A percentile compares a stretch with the other conserved stretches of the same genome.
Conservation (phyloP, 768 basidiomycete species). For the Leccinum olivaceopallidum region DNA sequence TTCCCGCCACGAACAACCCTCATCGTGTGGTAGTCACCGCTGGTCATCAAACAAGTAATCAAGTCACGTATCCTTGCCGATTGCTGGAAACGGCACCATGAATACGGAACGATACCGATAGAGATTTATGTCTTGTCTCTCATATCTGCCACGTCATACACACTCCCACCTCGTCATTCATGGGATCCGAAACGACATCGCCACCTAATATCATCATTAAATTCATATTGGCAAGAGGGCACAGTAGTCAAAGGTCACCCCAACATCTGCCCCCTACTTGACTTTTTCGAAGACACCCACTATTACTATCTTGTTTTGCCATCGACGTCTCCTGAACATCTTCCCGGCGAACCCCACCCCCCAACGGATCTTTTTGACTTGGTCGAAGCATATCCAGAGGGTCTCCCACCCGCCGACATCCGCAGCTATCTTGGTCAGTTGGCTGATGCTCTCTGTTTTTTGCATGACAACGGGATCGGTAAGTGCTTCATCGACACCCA, state of each 20-base stretch:
- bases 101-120: conserved; percentile 95
- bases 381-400: conserved; percentile 86
- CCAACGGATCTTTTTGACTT: conserved; percentile 92
- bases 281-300: conserved; percentile 96
- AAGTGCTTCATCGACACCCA: conserved; percentile 25
- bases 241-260: conserved; percentile 85
- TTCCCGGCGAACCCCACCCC: conserved; percentile 50
- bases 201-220: conserved; percentile 20
- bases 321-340: conserved; percentile 62
- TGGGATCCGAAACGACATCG: conserved; percentile 73
- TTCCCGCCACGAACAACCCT: conserved; percentile 9
- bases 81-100: conserved; percentile 98
- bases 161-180: conserved; percentile 74
- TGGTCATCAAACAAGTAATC: conserved; percentile 98
- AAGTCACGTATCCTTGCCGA: conserved; percentile 98
- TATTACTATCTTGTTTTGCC: conserved; percentile 95
- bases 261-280: conserved; percentile 90
- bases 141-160: conserved; percentile 78
- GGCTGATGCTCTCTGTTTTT: conserved; percentile 84
- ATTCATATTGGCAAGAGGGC: conserved; percentile 64
- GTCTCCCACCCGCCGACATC: conserved; percentile 71
- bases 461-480: conserved; percentile 93
- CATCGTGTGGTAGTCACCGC: conserved; percentile 57
- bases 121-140: conserved; percentile 95
- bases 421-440: conserved; percentile 92